These are phyloP conservation scores for Sporothrix luriei DNA, from an alignment of 2,329 filamentous ascomycete species.

Conservation along the genomic window DNA sequence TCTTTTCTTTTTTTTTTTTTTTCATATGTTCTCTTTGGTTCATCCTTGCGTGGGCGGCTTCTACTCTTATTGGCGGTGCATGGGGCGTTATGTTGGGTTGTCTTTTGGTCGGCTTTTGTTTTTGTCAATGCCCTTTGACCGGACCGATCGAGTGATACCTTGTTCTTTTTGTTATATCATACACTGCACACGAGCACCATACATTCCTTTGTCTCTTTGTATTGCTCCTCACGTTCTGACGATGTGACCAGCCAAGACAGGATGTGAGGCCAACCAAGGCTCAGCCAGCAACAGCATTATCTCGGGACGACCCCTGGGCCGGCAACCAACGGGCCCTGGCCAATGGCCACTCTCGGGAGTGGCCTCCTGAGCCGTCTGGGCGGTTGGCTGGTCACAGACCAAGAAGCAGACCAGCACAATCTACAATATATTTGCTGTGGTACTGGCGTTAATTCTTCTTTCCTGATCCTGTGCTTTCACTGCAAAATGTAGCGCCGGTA, in stretches of 20 bases:
- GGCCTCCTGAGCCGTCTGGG: neutral
- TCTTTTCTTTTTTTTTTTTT: neutral
- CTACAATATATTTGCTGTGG: no score
- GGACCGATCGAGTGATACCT: constrained; percentile 21
- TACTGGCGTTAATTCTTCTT: no score
- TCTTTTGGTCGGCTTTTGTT: neutral
- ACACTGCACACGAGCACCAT: neutral
- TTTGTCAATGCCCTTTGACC: neutral
- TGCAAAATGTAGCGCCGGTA: no score
- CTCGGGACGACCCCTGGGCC: neutral
- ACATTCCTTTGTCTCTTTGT: constrained; percentile 10
- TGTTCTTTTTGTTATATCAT: neutral
- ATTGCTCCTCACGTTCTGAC: neutral
- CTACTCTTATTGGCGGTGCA: neutral
- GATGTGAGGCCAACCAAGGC: constrained; percentile 10
- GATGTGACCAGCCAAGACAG: neutral
- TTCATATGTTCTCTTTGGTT: neutral
- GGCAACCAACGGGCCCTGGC: neutral
- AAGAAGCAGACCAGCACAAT: no score
- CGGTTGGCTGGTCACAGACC: no score
- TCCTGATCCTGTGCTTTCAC: no score
- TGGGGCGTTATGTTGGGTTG: constrained; percentile 6
- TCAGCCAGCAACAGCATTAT: neutral
- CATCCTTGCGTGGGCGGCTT: neutral
- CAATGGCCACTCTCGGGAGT: neutral